Percentiles rank a stretch among this genome's conserved stretches.
phyloP scores from a whole-genome alignment of 2,329 filamentous ascomycete genomes.

The Paecilomyces fulvus region DNA sequence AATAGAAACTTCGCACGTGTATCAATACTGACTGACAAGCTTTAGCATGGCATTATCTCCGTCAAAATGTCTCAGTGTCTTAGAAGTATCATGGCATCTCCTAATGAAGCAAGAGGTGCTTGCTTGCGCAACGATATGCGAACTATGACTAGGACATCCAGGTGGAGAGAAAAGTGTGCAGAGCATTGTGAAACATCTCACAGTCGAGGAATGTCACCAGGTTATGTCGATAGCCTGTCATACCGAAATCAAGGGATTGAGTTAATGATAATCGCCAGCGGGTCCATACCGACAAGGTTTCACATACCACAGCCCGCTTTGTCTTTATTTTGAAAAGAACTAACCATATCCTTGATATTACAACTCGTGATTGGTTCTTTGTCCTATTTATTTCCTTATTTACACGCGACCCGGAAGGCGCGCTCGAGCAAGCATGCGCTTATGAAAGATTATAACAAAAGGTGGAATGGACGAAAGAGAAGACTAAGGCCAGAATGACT shows the following conservation, averaged over 20 bases:
- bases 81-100: no score
- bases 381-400: background rate
- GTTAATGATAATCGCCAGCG: background rate
- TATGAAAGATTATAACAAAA: background rate
- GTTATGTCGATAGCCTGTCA: background rate
- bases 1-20: background rate
- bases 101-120: background rate
- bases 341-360: background rate
- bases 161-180: background rate
- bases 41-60: no score
- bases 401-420: background rate
- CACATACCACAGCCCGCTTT: constrained; percentile 4
- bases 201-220: constrained; percentile 9
- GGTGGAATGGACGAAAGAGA: background rate
- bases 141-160: background rate
- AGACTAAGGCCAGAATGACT: background rate
- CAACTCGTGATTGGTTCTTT: background rate
- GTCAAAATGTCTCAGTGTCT: no score
- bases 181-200: background rate
- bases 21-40: background rate
- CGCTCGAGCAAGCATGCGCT: background rate
- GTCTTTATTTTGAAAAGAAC: background rate
- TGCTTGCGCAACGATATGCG: background rate
- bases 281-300: constrained; percentile 3
- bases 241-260: background rate